These are phyloP conservation scores for Starmerella vaccinii DNA, from an alignment of 805 yeast genomes.

Conservation along the genomic window DNA sequence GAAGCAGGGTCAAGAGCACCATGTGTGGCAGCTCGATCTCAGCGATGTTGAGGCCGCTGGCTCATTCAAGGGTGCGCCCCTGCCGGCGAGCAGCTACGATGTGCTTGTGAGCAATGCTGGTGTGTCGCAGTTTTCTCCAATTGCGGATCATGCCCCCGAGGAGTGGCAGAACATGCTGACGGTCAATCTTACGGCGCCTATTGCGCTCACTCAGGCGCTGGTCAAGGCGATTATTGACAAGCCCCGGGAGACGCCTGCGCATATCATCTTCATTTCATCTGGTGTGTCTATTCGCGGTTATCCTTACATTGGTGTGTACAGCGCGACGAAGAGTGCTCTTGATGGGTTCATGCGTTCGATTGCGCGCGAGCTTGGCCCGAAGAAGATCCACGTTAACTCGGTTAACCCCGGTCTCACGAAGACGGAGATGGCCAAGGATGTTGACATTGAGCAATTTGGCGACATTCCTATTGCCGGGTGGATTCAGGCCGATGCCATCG, in stretches of 20 bases:
- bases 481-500: not conserved
- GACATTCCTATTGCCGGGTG: not conserved
- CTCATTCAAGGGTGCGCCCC: slow-evolving; percentile 23
- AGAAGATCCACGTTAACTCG: not conserved
- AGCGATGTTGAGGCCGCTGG: slow-evolving; percentile 8
- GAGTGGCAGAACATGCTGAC: slow-evolving; percentile 37
- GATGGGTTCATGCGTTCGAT: not conserved
- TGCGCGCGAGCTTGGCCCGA: not conserved
- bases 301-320: not conserved
- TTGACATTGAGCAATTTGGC: not conserved
- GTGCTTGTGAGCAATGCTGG: slow-evolving; percentile 45
- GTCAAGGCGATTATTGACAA: not conserved
- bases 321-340: no score
- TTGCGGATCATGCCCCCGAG: slow-evolving; percentile 36
- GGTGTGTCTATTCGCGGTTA: not conserved
- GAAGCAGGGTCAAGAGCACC: slow-evolving; percentile 13
- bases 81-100: slow-evolving; percentile 32
- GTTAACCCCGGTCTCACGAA: not conserved
- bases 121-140: slow-evolving; percentile 44
- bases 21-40: slow-evolving; percentile 18
- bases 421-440: not conserved
- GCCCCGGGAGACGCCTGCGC: not conserved
- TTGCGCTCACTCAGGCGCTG: not conserved
- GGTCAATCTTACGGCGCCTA: not conserved
- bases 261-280: not conserved